Base-by-base conservation (phyloP, 352 stramenopile species). In the Phytopythium ostracodes region DNA sequence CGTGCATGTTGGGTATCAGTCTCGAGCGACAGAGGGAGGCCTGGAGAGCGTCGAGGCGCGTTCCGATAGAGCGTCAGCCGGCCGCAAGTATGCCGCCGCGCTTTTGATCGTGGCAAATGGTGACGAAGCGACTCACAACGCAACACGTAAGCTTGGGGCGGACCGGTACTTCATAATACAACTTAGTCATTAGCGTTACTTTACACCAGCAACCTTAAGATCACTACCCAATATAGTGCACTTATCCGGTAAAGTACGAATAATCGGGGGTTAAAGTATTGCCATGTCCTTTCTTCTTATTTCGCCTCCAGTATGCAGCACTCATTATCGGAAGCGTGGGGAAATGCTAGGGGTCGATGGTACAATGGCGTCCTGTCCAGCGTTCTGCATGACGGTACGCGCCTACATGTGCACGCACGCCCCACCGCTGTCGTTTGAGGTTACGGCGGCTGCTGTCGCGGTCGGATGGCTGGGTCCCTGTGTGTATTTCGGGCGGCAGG, bases 1-100 rank as follows among this genome's bases (percentile, higher is more conserved):
- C 77, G 70, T 92, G 83, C 83, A 92, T 92, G 27, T 49, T 60
- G 20, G 2, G 27, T 4, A 12, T 38, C 38, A 40, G 36, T 29
- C 31, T 11, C 29, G 51, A 20, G 31, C 20, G n/a, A 22, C 43
- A n/a, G 43, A 18, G 12, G 17, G 10, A 1, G n/a, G 14, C 1
- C n/a, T 14, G 6, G 8, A 11, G 43, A 29, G n/a, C n/a, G n/a
- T n/a, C n/a, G n/a, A n/a, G n/a, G n/a, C n/a, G n/a, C n/a, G n/a
- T n/a, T n/a, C n/a, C n/a, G n/a, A n/a, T n/a, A n/a, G n/a, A n/a
- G n/a, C n/a, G n/a, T n/a, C n/a, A n/a, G n/a, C n/a, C n/a, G n/a
- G n/a, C n/a, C n/a, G n/a, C n/a, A n/a, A n/a, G n/a, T 12, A 4
- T 7, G 17, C 29, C 33, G 33, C 3, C 14, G 7, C 33, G 2